A percentile compares a stretch with the other conserved stretches of the same genome.
Evolutionary conservation across 192 early-diverging fungal genomes (phyloP).

Genomic region (Thamnidium elegans): DNA sequence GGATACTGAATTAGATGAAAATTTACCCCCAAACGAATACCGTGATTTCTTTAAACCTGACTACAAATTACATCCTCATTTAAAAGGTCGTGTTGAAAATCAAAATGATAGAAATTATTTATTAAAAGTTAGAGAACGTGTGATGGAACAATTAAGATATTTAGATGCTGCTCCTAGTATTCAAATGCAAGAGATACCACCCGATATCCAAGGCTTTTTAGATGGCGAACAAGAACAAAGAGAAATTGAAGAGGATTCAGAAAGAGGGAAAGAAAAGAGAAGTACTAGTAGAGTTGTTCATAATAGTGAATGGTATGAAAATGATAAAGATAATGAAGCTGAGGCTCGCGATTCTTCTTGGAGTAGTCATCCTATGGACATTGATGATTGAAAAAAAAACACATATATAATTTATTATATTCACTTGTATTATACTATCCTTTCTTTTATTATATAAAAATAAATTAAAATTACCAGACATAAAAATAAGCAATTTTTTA

Average conservation of each 20-base stretch:
- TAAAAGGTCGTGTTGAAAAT: conserved; percentile 81
- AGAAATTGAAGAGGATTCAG: conserved; percentile 43
- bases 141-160: conserved; percentile 87
- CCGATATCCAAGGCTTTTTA: conserved; percentile 53
- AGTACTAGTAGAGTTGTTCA: conserved; percentile 14
- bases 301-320: conserved; percentile 39
- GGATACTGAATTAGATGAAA: conserved; percentile 68
- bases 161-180: conserved; percentile 89
- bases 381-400: conserved; percentile 1
- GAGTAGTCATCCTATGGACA: conserved; percentile 10
- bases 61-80: conserved; percentile 83
- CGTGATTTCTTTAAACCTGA: conserved; percentile 88
- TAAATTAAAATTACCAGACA: too few relatives aligned
- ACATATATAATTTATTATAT: too few relatives aligned
- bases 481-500: too few relatives aligned
- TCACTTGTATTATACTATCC: too few relatives aligned
- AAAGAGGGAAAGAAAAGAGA: conserved; percentile 23
- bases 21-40: conserved; percentile 71
- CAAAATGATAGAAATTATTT: conserved; percentile 85
- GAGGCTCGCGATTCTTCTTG: conserved; percentile 23
- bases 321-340: conserved; percentile 38
- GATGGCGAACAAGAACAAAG: conserved; percentile 54
- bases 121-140: conserved; percentile 58
- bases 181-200: conserved; percentile 90
- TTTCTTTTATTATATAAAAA: too few relatives aligned